Evolutionary conservation across 345 rosid species (phyloP).

Genomic region (Lenwebbia sp.): DNA sequence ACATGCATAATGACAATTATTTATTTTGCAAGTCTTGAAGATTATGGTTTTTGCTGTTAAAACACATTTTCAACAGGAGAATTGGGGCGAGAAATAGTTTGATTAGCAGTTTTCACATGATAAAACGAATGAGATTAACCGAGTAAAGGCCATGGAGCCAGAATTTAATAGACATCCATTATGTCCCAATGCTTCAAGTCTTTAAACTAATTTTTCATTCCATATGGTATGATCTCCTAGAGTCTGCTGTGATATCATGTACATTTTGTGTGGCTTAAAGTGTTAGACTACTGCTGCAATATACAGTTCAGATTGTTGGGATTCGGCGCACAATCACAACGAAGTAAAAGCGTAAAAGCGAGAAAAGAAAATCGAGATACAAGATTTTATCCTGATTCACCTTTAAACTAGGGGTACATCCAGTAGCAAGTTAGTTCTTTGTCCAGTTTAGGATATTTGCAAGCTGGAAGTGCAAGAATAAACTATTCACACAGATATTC

Average conservation of each 20-base stretch:
- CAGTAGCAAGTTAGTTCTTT: no score
- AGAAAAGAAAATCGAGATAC: no score
- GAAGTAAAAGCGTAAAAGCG: no score
- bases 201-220: not conserved
- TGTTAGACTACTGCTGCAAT: not conserved
- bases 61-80: not conserved
- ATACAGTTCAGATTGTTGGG: no score
- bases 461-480: not conserved
- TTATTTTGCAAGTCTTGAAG: no score
- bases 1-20: not conserved
- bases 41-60: not conserved
- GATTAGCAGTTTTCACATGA: not conserved
- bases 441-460: not conserved
- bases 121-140: not conserved
- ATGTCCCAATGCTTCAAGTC: not conserved
- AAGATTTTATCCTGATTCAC: no score
- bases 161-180: not conserved
- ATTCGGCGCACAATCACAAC: no score
- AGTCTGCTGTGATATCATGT: not conserved
- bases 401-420: no score
- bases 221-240: not conserved
- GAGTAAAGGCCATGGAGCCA: not conserved
- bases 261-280: not conserved
- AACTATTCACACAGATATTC: not conserved
- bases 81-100: no score